Conservation (phyloP, 1,139 yeast genomes). For the Debaryomyces sp. region DNA sequence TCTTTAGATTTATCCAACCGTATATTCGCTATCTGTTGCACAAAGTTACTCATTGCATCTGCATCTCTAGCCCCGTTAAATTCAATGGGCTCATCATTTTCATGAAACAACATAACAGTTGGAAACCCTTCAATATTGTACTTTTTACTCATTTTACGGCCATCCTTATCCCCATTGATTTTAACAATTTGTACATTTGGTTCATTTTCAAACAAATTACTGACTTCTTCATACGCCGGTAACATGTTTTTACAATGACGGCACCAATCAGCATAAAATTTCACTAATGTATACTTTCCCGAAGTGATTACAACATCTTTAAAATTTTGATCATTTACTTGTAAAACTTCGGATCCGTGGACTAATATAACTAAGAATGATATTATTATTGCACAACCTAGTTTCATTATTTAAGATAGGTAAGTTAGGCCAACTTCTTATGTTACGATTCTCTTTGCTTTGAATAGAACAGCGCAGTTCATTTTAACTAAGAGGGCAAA, state of each 20-base stretch:
- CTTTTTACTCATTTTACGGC: slow-evolving; percentile 53
- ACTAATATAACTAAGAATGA: slow-evolving; percentile 2
- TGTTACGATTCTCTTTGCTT: not conserved
- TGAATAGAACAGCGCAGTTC: not conserved
- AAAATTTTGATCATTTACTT: slow-evolving; percentile 51
- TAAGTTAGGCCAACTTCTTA: not conserved
- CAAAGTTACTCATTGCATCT: slow-evolving; percentile 48
- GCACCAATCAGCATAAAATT: slow-evolving; percentile 83
- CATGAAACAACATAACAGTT: slow-evolving; percentile 58
- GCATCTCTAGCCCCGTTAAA: slow-evolving; percentile 53
- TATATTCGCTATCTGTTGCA: slow-evolving; percentile 38
- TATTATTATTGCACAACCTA: not conserved
- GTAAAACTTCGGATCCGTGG: slow-evolving; percentile 17
- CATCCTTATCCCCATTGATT: slow-evolving; percentile 69
- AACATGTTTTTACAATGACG: slow-evolving; percentile 70
- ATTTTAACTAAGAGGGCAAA: not conserved
- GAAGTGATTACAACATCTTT: slow-evolving; percentile 55
- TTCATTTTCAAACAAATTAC: slow-evolving; percentile 48
- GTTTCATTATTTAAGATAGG: slow-evolving; percentile 4
- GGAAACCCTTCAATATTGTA: slow-evolving; percentile 69
- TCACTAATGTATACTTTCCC: slow-evolving; percentile 67
- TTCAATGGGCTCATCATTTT: slow-evolving; percentile 50
- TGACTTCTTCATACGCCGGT: slow-evolving; percentile 66
- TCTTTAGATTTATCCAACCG: slow-evolving; percentile 24
- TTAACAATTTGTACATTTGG: slow-evolving; percentile 57